Conservation (phyloP, 2,329 filamentous ascomycete species). For the Aureobasidium sp. region DNA sequence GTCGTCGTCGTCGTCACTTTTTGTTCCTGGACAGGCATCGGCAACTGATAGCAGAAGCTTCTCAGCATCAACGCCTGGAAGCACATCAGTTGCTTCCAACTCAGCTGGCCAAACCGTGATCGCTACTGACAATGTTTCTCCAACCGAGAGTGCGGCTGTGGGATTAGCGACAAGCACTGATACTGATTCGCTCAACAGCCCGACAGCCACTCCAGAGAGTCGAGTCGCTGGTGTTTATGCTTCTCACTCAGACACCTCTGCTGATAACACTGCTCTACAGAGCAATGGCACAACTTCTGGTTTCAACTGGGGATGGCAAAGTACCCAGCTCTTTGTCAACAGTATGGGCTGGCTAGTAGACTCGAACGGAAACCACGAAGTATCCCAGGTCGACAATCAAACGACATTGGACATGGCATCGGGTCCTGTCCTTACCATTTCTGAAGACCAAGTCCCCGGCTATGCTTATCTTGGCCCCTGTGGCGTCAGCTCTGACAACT, state of each 20-base stretch:
- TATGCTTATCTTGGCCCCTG: constrained; percentile 3
- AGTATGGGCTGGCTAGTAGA: background rate
- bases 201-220: background rate
- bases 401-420: background rate
- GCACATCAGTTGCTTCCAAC: background rate
- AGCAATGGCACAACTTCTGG: background rate
- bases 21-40: background rate
- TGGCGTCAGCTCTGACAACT: background rate
- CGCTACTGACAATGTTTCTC: background rate
- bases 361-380: background rate
- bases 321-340: background rate
- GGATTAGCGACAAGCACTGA: background rate
- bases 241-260: background rate
- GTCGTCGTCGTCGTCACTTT: background rate
- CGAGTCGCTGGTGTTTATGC: background rate
- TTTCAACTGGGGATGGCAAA: background rate
- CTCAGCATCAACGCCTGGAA: background rate
- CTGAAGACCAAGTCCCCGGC: background rate
- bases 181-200: background rate
- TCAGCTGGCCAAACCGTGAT: background rate
- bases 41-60: background rate
- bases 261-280: constrained; percentile 1
- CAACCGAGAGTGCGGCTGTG: background rate
- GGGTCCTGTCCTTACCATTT: background rate
- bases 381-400: background rate